A percentile compares a stretch with the other conserved stretches of the same genome.
phyloP scores from a whole-genome alignment of 2,329 filamentous ascomycete genomes.

The Xylariaceae sp. region DNA sequence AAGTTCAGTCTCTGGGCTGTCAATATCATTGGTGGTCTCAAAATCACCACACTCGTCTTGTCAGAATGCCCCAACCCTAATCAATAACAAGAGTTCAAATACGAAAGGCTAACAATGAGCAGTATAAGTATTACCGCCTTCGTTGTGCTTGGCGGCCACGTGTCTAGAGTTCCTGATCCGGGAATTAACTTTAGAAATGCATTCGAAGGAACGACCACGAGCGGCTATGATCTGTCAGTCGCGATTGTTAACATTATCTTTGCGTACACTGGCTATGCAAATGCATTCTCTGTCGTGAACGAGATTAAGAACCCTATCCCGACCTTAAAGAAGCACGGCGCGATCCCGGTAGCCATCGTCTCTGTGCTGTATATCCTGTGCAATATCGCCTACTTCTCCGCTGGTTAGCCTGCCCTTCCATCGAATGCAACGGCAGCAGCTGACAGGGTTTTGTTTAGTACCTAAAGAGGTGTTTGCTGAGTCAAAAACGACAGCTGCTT shows the following conservation, averaged over 20 bases:
- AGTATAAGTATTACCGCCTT: constrained; percentile 63
- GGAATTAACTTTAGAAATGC: constrained; percentile 59
- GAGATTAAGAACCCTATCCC: constrained; percentile 63
- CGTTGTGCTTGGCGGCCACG: constrained; percentile 65
- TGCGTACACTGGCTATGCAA: constrained; percentile 62
- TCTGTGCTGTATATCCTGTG: constrained; percentile 61
- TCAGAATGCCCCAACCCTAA: constrained; percentile 11
- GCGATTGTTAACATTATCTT: constrained; percentile 65
- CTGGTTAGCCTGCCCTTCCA: constrained; percentile 40
- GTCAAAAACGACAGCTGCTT: constrained; percentile 59
- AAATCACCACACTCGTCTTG: constrained; percentile 67
- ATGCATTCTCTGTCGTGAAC: constrained; percentile 66
- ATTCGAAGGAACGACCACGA: constrained; percentile 55
- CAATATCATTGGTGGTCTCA: constrained; percentile 63
- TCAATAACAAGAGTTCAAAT: no score
- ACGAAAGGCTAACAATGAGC: no score
- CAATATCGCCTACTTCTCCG: constrained; percentile 66
- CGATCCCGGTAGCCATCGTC: constrained; percentile 56
- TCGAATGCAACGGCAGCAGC: not conserved
- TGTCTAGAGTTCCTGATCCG: constrained; percentile 55
- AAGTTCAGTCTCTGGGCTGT: constrained; percentile 61
- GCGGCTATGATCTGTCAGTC: constrained; percentile 56
- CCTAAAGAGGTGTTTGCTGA: constrained; percentile 57
- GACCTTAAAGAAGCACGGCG: constrained; percentile 57
- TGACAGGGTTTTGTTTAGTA: constrained; percentile 40